Percentiles rank a stretch among this genome's conserved stretches.
Evolutionary conservation across 192 early-diverging fungal genomes (phyloP).

Genomic region (Bifiguratus adelaidae): DNA sequence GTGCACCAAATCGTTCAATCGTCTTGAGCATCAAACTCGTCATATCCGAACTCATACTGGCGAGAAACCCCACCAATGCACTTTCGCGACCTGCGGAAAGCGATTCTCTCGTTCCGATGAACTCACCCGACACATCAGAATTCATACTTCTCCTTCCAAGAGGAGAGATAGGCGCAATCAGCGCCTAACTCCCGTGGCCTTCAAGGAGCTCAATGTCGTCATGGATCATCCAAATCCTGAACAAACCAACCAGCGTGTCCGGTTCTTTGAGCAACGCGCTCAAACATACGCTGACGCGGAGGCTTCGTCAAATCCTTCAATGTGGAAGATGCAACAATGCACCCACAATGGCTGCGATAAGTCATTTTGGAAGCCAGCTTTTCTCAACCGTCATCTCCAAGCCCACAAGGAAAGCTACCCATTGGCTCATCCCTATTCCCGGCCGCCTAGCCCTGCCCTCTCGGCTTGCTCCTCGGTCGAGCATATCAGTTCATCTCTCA

Average conservation of each 20-base stretch:
- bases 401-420: constrained; percentile 6
- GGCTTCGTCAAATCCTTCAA: too few relatives aligned
- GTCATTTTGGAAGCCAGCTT: constrained; percentile 20
- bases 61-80: constrained; percentile 75
- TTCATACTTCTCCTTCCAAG: constrained; percentile 29
- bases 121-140: constrained; percentile 42
- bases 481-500: constrained; percentile 20
- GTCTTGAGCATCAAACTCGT: constrained; percentile 77
- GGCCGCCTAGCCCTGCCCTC: constrained; percentile 13
- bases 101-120: constrained; percentile 82
- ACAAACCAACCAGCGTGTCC: background rate
- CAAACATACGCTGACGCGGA: too few relatives aligned
- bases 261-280: background rate
- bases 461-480: constrained; percentile 8
- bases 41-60: constrained; percentile 85
- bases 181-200: background rate
- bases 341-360: constrained; percentile 15
- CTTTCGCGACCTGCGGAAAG: constrained; percentile 56
- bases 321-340: constrained; percentile 21
- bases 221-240: background rate
- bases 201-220: background rate
- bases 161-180: constrained; percentile 20
- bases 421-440: background rate
- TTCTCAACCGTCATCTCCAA: constrained; percentile 21
- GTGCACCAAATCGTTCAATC: constrained; percentile 64